Evolutionary conservation across 768 basidiomycete genomes (phyloP), one percentile per base, ranked within the genome.

Genomic region (Pulveroboletus sp.): DNA sequence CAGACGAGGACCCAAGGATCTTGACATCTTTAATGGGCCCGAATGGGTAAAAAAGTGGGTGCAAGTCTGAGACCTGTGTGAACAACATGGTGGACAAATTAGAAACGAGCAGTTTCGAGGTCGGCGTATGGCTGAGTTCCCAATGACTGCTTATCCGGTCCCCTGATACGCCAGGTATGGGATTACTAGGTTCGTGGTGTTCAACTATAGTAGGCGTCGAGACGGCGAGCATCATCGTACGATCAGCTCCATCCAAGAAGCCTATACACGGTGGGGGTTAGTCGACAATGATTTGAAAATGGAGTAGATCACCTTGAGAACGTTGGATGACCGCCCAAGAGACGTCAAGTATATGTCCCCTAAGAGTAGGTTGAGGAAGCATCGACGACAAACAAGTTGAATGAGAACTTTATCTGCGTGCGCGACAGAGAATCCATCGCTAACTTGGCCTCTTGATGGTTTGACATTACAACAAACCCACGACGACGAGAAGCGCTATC

Each of bases 321-420:
- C 88, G 86, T 56, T 91, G 88, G 32, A 91, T 88, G 20, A 91
- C 88, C 16, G 88, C 89, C 88, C 88, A 91, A 6, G 88, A 90
- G 43, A 91, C 79, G 61, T 91, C 88, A 39, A 91, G 79, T 17
- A 76, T 74, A 59, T 90, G 84, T 7, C 87, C 86, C 60, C 85
- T 90, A 34, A 29, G 33, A 35, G 42, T 40, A 31, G 37, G 34
- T 53, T 46, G 47, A 54, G 29, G 13, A 54, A 13, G 4, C 13
- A n/a, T 35, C 6, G 25, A 39, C 17, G 23, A 7, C 8, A 23
- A n/a, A 35, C n/a, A 38, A 25, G 10, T 7, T 34, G 32, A 42
- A 47, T 9, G 55, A 74, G 47, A 56, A 87, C 87, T 84, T 85
- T 53, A 88, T 74, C 56, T 84, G 81, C 19, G 79, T 82, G 36